Evolutionary conservation across 192 early-diverging fungal genomes (phyloP), one percentile per base, ranked within the genome.

Genomic region (Phlyctochytrium planicorne): DNA sequence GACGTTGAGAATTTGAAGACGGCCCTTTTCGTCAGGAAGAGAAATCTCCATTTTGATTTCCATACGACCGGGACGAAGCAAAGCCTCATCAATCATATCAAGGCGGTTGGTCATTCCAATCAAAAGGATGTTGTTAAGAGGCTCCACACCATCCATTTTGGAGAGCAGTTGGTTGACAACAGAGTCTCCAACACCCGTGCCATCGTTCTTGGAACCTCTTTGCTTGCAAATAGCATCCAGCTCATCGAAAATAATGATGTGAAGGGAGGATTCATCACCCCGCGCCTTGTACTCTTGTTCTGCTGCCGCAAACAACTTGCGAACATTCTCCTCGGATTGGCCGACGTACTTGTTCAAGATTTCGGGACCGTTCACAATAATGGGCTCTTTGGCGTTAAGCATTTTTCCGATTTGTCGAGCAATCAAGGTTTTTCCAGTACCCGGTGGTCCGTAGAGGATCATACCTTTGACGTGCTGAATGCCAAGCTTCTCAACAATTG

Each of bases 181-280:
- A 3, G 94, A 94, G 75, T 98, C 95, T 16, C 94, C 95, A 1
- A 95, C 93, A 55, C 97, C 97, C 0, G 97, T 97, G 57, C 89
- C 87, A 75, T 94, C 94, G 68, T 90, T 91, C 55, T 87, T 92
- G 50, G 89, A 85, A 29, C 97, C 97, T 76, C 95, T 92, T 73
- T 97, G 95, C 73, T 94, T 94, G 82, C 97, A 98, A 67, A 98
- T 97, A 20, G 96, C 96, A 75, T 98, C 97, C 73, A 98, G 83
- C 80, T 98, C 97, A 75, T 98, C 97, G 76, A 97, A 96, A 62
- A 98, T 98, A 68, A 98, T 97, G 71, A 98, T 97, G 66, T 98
- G 96, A 53, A 97, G 80, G 40, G 84, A 82, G 55, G 91, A 93
- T 53, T 95, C 91, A 53, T 97, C 94, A 34, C 92, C 94, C 63